Conservation (phyloP, 2,329 filamentous ascomycete species). For the Zymoseptoria passerinii region DNA sequence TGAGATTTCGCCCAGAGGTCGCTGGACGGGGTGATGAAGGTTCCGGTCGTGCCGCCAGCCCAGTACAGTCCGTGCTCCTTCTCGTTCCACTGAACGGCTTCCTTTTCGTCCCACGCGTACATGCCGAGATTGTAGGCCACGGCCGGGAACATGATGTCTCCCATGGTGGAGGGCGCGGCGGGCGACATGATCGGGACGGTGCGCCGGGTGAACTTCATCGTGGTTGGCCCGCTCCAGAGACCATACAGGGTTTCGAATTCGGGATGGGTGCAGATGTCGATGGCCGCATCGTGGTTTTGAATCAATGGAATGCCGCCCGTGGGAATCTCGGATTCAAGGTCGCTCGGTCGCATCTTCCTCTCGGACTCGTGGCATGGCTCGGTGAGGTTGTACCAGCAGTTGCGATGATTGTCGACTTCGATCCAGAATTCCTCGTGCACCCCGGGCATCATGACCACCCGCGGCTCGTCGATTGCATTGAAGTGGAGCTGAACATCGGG, state of each 20-base stretch:
- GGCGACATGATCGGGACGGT: slow-evolving; percentile 42
- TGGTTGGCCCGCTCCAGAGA: slow-evolving; percentile 38
- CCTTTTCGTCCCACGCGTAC: slow-evolving; percentile 34
- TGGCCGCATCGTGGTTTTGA: background rate
- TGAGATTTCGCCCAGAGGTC: slow-evolving; percentile 39
- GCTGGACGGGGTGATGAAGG: slow-evolving; percentile 25
- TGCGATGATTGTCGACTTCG: background rate
- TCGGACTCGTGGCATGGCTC: background rate
- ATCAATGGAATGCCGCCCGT: background rate
- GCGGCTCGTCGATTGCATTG: slow-evolving; percentile 44
- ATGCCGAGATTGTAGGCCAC: slow-evolving; percentile 40
- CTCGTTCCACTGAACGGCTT: slow-evolving; percentile 41
- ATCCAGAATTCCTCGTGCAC: background rate
- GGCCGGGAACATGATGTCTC: slow-evolving; percentile 41
- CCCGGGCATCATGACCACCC: slow-evolving; percentile 28
- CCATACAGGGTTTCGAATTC: slow-evolving; percentile 41
- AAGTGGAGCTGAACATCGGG: slow-evolving; percentile 38
- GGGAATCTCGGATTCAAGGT: background rate
- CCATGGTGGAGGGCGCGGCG: slow-evolving; percentile 40
- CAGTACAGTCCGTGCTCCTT: slow-evolving; percentile 50
- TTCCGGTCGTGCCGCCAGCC: slow-evolving; percentile 50
- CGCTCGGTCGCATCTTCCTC: background rate
- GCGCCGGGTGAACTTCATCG: slow-evolving; percentile 35
- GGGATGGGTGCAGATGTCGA: slow-evolving; percentile 39
- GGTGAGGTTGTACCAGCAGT: background rate